Conservation (phyloP, 1,139 yeast species). For the Magnusiomyces clavatus region DNA sequence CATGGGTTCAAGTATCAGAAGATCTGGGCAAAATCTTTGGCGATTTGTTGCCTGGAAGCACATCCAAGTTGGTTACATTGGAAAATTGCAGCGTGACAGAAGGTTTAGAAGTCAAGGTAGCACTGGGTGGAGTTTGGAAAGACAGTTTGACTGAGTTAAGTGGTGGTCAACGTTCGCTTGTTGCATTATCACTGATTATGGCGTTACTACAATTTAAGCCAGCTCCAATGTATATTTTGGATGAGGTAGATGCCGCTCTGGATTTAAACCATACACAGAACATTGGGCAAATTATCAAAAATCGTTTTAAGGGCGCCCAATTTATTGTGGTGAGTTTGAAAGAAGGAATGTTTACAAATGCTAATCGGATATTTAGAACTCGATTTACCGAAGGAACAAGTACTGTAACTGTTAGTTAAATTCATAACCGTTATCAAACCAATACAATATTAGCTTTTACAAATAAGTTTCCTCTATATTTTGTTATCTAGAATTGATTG, state of each 20-base stretch:
- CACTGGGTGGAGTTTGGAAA: slow-evolving; percentile 91
- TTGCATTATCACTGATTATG: slow-evolving; percentile 83
- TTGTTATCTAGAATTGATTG: no score
- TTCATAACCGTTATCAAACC: background rate
- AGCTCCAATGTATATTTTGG: slow-evolving; percentile 95
- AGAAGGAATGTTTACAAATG: slow-evolving; percentile 97
- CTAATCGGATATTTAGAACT: slow-evolving; percentile 87
- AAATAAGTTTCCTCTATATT: background rate
- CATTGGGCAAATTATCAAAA: slow-evolving; percentile 91
- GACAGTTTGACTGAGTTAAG: slow-evolving; percentile 91
- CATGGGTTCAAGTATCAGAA: slow-evolving; percentile 67
- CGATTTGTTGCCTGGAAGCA: slow-evolving; percentile 82
- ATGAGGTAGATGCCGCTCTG: slow-evolving; percentile 97
- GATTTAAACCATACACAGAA: slow-evolving; percentile 96
- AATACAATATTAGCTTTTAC: background rate
- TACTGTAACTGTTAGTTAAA: slow-evolving; percentile 45
- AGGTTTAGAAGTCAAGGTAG: slow-evolving; percentile 88
- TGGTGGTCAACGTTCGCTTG: slow-evolving; percentile 94
- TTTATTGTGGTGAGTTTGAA: slow-evolving; percentile 93
- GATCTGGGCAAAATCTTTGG: slow-evolving; percentile 93
- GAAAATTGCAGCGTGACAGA: slow-evolving; percentile 76
- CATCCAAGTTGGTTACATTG: slow-evolving; percentile 80
- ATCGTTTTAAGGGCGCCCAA: slow-evolving; percentile 90
- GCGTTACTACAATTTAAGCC: slow-evolving; percentile 92
- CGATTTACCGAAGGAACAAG: slow-evolving; percentile 96